Base-by-base conservation (phyloP, 1,284 basidiomycete species). In the Rhodotorula mucilaginosa region DNA sequence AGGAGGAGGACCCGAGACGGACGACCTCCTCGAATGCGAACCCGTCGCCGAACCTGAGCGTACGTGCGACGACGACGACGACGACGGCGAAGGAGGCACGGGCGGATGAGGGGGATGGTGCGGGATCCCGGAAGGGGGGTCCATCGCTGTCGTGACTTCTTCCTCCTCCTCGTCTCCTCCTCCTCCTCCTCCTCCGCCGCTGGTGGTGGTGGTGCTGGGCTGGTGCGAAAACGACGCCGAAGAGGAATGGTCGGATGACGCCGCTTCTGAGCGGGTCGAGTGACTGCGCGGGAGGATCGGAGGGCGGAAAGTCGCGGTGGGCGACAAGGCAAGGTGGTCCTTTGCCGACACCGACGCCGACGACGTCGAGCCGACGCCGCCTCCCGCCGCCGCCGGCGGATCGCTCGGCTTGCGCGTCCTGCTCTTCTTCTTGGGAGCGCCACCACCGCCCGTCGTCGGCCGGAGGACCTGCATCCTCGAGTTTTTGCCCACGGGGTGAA, bases 401-500 rank as follows among this genome's bases (percentile, higher is more conserved):
- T 44, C 39, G 12, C 39, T 44, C 39, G 39, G 39, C 12, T 44
- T 44, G 10, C 39, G 39, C 39, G 39, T 44, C 39, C 39, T 26
- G 26, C 1, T 44, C 39, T 1, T 44, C 39, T 44, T 44, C 10
- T 52, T 52, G 2, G 51, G 51, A 23, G 51, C 51, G 21, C 13
- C 10, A 39, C 39, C 39, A 39, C 87, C 88, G 88, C 44, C 88
- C 51, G 51, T 10, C 26, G 18, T 21, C 31, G 57, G 21, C 21
- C n/a, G n/a, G 19, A n/a, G 44, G 69, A 89, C 86, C 19, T 86
- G 81, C 84, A 92, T 88, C 66, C 88, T 87, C 12, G 88, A 85
- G 80, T 92, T 93, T 82, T 88, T 90, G 58, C 91, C 90, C 8
- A 93, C 85, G 2, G 90, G 88, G 78, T 95, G 92, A 4, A 96